These are phyloP conservation scores for Thalassiosira exigua DNA, from an alignment of 352 stramenopile genomes.

Conservation along the genomic window DNA sequence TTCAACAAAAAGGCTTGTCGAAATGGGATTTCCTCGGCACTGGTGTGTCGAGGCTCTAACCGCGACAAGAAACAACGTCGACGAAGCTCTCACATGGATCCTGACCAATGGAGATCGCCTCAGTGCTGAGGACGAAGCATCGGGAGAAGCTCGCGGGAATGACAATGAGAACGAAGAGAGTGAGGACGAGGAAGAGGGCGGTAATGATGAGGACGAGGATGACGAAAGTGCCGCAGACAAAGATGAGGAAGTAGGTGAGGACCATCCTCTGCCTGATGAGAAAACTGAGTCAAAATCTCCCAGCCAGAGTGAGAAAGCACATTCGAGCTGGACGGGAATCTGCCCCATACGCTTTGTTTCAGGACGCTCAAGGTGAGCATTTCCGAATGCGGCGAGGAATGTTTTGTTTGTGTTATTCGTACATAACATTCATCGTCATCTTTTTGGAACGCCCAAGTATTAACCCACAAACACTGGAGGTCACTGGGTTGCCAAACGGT, in stretches of 20 bases:
- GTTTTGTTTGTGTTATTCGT: too few species aligned
- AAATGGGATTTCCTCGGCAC: constrained; percentile 85
- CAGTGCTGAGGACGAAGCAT: constrained; percentile 55
- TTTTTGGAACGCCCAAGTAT: constrained; percentile 81
- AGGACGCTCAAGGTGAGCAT: constrained; percentile 67
- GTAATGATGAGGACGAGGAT: constrained; percentile 67
- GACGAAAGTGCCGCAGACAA: constrained; percentile 34
- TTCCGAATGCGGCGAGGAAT: too few species aligned
- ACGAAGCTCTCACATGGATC: constrained; percentile 86
- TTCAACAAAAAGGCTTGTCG: too few species aligned
- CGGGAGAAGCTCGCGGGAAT: constrained; percentile 67
- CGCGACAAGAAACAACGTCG: constrained; percentile 83
- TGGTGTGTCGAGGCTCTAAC: constrained; percentile 83
- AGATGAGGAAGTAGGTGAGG: constrained; percentile 21
- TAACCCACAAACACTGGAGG: constrained; percentile 70
- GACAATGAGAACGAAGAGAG: constrained; percentile 68
- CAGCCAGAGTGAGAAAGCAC: constrained; percentile 16
- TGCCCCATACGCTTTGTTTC: constrained; percentile 82
- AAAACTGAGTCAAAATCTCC: not conserved
- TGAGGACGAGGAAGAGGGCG: constrained; percentile 55
- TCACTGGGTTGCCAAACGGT: constrained; percentile 79
- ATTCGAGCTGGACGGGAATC: constrained; percentile 67
- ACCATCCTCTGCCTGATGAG: constrained; percentile 7
- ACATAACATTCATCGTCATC: constrained; percentile 74
- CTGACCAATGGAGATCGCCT: constrained; percentile 83